These are phyloP conservation scores for Tricholoma hemisulphureum DNA, from an alignment of 768 basidiomycete species.

Conservation along the genomic window DNA sequence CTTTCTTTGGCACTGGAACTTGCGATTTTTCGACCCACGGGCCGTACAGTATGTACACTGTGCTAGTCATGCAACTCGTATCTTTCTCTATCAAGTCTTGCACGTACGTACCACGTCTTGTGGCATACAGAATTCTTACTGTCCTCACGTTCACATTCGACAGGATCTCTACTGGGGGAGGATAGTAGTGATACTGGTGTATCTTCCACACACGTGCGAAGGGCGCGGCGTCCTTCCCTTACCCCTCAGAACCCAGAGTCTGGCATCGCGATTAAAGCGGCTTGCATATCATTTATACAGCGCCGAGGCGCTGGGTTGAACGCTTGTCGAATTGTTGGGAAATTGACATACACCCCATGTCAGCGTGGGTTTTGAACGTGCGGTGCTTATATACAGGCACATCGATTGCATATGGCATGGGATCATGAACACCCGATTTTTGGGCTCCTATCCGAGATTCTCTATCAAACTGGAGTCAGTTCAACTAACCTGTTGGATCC, in stretches of 20 bases:
- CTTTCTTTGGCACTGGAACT: too few relatives aligned
- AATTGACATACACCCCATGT: too few relatives aligned
- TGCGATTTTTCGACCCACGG: too few relatives aligned
- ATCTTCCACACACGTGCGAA: slow-evolving; percentile 31
- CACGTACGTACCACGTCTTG: slow-evolving; percentile 12
- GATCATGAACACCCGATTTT: slow-evolving; percentile 31
- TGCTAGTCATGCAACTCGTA: slow-evolving; percentile 23
- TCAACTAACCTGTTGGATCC: slow-evolving; percentile 41
- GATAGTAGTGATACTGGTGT: too few relatives aligned
- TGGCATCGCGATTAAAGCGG: not conserved
- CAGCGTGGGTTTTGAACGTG: too few relatives aligned
- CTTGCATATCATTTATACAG: too few relatives aligned
- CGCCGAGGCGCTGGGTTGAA: too few relatives aligned
- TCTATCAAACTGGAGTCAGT: slow-evolving; percentile 4
- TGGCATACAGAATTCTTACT: not conserved
- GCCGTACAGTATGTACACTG: slow-evolving; percentile 22
- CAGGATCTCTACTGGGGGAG: slow-evolving; percentile 45
- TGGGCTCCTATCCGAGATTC: slow-evolving; percentile 35
- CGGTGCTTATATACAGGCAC: too few relatives aligned
- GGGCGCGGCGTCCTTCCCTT: slow-evolving; percentile 13
- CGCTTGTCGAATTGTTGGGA: too few relatives aligned
- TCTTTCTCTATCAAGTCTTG: slow-evolving; percentile 29
- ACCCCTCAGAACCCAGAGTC: slow-evolving; percentile 18
- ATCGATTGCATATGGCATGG: too few relatives aligned
- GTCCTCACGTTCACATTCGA: not conserved